Evolutionary conservation across 2,329 filamentous ascomycete genomes (phyloP).

Genomic region (Fusarium cyanostomum): DNA sequence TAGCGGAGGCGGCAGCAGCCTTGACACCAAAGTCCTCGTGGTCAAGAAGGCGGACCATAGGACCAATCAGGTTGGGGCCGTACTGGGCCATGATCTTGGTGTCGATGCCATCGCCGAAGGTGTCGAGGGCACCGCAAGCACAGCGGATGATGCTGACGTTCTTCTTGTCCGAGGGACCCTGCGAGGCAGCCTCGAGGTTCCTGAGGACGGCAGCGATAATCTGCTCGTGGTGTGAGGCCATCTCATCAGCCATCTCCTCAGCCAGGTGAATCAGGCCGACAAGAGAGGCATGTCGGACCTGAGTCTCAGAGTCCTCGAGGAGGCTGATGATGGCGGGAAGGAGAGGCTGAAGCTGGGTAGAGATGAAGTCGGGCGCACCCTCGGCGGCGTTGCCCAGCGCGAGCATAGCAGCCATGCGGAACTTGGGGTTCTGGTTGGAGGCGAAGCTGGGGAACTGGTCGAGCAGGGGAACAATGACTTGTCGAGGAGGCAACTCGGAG

Average conservation of each 20-base stretch:
- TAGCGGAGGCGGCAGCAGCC: constrained; percentile 85
- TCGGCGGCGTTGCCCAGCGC: constrained; percentile 94
- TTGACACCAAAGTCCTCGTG: constrained; percentile 91
- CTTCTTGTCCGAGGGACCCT: constrained; percentile 74
- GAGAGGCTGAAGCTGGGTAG: constrained; percentile 87
- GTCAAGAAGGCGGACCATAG: constrained; percentile 83
- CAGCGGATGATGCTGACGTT: constrained; percentile 88
- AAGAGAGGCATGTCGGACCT: constrained; percentile 86
- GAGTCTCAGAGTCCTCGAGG: constrained; percentile 82
- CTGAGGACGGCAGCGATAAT: constrained; percentile 86
- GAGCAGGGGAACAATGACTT: constrained; percentile 92
- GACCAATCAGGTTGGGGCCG: constrained; percentile 81
- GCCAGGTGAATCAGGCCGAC: constrained; percentile 89
- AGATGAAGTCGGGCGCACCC: constrained; percentile 96
- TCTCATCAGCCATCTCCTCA: constrained; percentile 91
- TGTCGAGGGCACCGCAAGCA: constrained; percentile 89
- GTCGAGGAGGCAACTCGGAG: constrained; percentile 87
- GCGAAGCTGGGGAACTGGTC: constrained; percentile 87
- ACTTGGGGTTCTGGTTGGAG: constrained; percentile 75
- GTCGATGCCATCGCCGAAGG: constrained; percentile 89
- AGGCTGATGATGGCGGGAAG: constrained; percentile 86
- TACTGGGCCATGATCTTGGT: constrained; percentile 79
- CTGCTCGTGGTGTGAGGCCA: constrained; percentile 83
- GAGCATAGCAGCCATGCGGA: constrained; percentile 89
- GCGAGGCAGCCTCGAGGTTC: constrained; percentile 85